phyloP scores from a whole-genome alignment of 805 yeast genomes.

The Candida odintsovae region DNA sequence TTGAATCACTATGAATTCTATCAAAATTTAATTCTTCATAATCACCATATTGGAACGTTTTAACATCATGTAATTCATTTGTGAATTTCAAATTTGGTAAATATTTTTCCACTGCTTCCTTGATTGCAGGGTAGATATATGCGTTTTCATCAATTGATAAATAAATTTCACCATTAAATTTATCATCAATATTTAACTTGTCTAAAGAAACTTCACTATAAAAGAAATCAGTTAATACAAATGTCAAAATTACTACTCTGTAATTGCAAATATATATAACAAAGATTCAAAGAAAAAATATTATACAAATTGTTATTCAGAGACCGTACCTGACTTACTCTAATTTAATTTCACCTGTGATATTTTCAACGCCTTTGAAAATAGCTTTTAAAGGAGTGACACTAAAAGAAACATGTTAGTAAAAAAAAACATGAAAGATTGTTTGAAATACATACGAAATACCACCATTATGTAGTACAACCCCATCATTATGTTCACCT shows the following conservation, averaged over 20 bases:
- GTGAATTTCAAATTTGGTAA: slow-evolving; percentile 29
- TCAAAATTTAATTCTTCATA: slow-evolving; percentile 87
- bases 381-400: slow-evolving; percentile 72
- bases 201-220: background rate
- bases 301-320: background rate
- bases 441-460: slow-evolving; percentile 20
- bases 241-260: background rate
- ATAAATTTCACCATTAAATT: slow-evolving; percentile 3
- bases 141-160: slow-evolving; percentile 31
- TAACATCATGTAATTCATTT: slow-evolving; percentile 13
- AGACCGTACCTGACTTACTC: slow-evolving; percentile 16
- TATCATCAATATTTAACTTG: background rate
- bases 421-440: too few species aligned
- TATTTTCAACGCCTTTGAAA: slow-evolving; percentile 47
- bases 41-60: slow-evolving; percentile 75
- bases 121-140: slow-evolving; percentile 37
- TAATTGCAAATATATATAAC: background rate
- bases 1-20: slow-evolving; percentile 35
- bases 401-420: slow-evolving; percentile 33
- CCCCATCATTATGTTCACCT: slow-evolving; percentile 23
- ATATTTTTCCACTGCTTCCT: slow-evolving; percentile 24
- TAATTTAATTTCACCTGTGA: slow-evolving; percentile 53
- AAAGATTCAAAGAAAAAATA: background rate
- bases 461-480: slow-evolving; percentile 26
- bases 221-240: background rate